Conservation (phyloP, 2,329 filamentous ascomycete species). For the Elsinoe ampelina region DNA sequence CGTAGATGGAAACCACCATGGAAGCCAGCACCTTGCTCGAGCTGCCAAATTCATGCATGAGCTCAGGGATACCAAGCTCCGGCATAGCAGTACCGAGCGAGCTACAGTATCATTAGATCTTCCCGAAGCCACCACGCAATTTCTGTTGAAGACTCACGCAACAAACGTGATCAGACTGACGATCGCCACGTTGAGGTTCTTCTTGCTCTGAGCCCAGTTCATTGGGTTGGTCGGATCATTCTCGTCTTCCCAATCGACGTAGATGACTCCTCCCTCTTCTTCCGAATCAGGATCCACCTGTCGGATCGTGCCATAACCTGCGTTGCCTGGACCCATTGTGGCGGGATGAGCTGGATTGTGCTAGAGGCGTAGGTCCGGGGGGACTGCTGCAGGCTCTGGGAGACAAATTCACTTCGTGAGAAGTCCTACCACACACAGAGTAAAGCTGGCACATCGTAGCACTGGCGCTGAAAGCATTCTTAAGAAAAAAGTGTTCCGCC, state of each 20-base stretch:
- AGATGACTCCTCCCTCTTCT: constrained; percentile 4
- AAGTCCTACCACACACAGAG: neutral
- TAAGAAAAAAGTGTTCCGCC: neutral
- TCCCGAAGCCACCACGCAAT: too few species aligned
- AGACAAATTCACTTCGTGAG: neutral
- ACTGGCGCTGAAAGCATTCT: neutral
- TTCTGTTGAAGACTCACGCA: constrained; percentile 8
- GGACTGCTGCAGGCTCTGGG: neutral
- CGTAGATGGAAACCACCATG: constrained; percentile 55
- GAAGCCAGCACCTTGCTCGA: constrained; percentile 45
- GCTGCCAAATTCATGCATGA: constrained; percentile 54
- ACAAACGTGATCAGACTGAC: constrained; percentile 42
- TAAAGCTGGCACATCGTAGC: neutral
- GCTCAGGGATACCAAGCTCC: constrained; percentile 54
- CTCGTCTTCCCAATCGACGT: constrained; percentile 50
- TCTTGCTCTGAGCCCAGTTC: constrained; percentile 47
- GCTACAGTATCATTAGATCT: neutral
- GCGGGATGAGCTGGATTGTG: neutral
- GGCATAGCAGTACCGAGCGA: constrained; percentile 54
- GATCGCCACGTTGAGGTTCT: constrained; percentile 38
- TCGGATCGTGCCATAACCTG: constrained; percentile 1
- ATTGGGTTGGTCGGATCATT: constrained; percentile 46
- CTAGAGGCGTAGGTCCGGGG: neutral
- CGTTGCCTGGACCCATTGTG: constrained; percentile 1
- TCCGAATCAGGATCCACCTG: constrained; percentile 5